Percentiles rank a stretch among this genome's conserved stretches.
Evolutionary conservation across 305 asterid species (phyloP).

Genomic region (Fraxinus latifolia): DNA sequence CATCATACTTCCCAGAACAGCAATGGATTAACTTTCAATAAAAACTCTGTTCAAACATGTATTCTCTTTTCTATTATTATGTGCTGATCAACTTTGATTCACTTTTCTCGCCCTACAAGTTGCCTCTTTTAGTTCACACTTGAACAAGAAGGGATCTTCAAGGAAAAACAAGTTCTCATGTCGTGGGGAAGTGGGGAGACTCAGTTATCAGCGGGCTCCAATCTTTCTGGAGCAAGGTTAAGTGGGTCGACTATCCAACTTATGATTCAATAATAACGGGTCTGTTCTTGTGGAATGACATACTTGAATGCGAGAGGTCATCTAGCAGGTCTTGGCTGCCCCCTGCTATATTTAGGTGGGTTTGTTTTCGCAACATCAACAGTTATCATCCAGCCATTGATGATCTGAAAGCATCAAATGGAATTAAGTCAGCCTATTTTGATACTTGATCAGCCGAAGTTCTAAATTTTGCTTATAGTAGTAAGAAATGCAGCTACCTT

Average conservation of each 20-base stretch:
- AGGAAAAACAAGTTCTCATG: not conserved
- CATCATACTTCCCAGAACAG: not conserved
- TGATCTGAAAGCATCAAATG: constrained; percentile 51
- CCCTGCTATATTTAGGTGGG: constrained; percentile 61
- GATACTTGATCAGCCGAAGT: not conserved
- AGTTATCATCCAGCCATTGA: constrained; percentile 97
- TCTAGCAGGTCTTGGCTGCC: constrained; percentile 37
- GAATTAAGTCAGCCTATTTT: constrained; percentile 1
- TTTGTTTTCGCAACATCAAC: constrained; percentile 74
- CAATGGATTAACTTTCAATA: not conserved
- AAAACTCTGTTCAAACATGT: not conserved
- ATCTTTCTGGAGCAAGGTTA: not conserved
- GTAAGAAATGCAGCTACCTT: constrained; percentile 48
- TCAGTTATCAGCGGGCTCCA: not conserved
- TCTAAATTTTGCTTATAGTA: not conserved
- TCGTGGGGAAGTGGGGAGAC: not conserved
- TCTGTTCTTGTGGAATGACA: not conserved
- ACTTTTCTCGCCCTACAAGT: not conserved
- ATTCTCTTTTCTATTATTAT: not conserved
- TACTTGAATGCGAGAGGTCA: not conserved
- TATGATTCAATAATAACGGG: not conserved
- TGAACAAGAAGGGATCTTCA: not conserved
- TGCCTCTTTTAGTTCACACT: not conserved
- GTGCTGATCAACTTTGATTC: not conserved
- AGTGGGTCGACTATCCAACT: not conserved